Base-by-base conservation (phyloP, 225 moss, liverwort and hornwort species). In the Sphagnum tenellum region DNA sequence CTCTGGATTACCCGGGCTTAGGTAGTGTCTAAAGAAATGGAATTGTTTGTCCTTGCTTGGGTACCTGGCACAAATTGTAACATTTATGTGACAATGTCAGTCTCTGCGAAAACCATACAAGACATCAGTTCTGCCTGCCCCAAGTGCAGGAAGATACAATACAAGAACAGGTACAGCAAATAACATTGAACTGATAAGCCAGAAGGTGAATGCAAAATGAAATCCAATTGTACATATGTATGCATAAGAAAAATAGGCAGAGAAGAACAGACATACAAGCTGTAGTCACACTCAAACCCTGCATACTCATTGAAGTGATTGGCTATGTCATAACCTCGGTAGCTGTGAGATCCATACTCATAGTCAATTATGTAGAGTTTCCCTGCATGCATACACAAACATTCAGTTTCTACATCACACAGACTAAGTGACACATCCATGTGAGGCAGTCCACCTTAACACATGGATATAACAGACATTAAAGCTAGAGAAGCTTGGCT, bases 221-320 rank as follows among this genome's bases (percentile, higher is more conserved):
- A 64, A 2, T 48, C 48, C 4, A 12, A 0, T 44, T 7, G 48
- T 5, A 56, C 3, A 62, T 59, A 9, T 29, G n/a, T 8, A 8
- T 5, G 45, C 51, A 48, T 4, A 60, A 60, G 12, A 3, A 9
- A 67, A 60, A 5, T 29, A 29, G 29, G 44, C 6, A 65, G 55
- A 46, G 63, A 47, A 29, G 5, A 56, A 12, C 4, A 9, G 46
- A 55, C 90, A 70, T 89, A 98, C 96, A 92, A 74, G 84, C 72
- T 89, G 64, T 79, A 98, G 75, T 98, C 87, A 70, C 96, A 92
- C 4, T 87, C 93, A 65, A 93, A 89, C 71, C 96, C 96, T 6
- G 90, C 93, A 77, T 93, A 87, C 74, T 98, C 96, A 73, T 98
- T 98, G 64, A 98, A 93, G 71, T 84, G 84, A 67, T 98, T 98